Evolutionary conservation across 129 eudicot species (phyloP).

Genomic region (Calendula officinalis): DNA sequence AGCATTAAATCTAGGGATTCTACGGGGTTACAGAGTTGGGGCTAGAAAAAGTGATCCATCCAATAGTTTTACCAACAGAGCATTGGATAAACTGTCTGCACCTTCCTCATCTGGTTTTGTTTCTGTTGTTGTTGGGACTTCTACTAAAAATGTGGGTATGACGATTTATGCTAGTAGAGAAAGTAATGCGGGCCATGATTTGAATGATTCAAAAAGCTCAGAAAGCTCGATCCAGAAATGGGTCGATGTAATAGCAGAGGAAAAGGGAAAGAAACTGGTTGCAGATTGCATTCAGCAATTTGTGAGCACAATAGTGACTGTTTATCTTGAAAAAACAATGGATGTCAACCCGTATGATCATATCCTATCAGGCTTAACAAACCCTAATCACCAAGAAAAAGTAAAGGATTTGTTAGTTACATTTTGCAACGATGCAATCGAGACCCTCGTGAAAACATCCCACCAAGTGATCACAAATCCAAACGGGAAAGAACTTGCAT

Average conservation of each 20-base stretch:
- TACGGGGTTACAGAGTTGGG: slow-evolving; percentile 48
- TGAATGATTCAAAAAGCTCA: background rate
- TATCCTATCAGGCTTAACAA: slow-evolving; percentile 67
- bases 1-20: slow-evolving; percentile 62
- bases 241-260: slow-evolving; percentile 58
- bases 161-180: slow-evolving; percentile 43
- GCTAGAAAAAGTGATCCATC: slow-evolving; percentile 22
- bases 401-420: slow-evolving; percentile 57
- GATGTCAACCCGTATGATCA: slow-evolving; percentile 77
- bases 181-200: slow-evolving; percentile 9
- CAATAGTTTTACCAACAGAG: slow-evolving; percentile 49
- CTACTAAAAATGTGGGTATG: slow-evolving; percentile 65
- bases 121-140: slow-evolving; percentile 80
- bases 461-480: slow-evolving; percentile 50
- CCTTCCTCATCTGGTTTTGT: slow-evolving; percentile 80
- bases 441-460: slow-evolving; percentile 66
- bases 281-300: slow-evolving; percentile 66
- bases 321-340: slow-evolving; percentile 83
- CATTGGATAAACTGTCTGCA: slow-evolving; percentile 68
- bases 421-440: slow-evolving; percentile 67
- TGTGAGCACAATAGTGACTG: slow-evolving; percentile 80
- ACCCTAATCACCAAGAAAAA: slow-evolving; percentile 78
- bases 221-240: slow-evolving; percentile 36
- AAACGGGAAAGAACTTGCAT: slow-evolving; percentile 29
- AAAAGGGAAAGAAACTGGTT: slow-evolving; percentile 44